Conservation (phyloP, 352 stramenopile genomes). For the Globisporangium radiosum region DNA sequence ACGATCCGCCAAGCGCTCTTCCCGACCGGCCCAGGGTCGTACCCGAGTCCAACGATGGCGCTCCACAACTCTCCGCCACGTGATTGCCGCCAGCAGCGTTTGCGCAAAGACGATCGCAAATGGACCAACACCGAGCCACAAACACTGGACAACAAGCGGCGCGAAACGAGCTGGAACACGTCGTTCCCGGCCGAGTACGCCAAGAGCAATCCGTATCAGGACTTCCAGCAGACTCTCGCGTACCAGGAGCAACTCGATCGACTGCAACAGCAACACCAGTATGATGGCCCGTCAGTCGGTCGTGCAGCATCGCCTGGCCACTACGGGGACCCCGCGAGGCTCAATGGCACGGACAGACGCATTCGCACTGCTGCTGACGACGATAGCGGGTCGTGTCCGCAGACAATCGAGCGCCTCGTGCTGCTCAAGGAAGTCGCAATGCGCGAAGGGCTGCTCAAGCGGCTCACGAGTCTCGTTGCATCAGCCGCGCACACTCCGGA, state of each 20-base stretch:
- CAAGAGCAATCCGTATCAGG: constrained; percentile 17
- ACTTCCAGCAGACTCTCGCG: constrained; percentile 54
- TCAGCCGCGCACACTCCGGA: constrained; percentile 15
- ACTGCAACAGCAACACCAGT: constrained; percentile 12
- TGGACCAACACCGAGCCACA: constrained; percentile 7
- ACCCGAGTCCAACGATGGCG: constrained; percentile 25
- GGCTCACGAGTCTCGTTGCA: constrained; percentile 35
- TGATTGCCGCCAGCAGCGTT: constrained; percentile 11
- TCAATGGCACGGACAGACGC: background rate
- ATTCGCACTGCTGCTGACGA: background rate
- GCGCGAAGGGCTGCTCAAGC: constrained; percentile 48
- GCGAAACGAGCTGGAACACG: constrained; percentile 66
- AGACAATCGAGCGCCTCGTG: constrained; percentile 25
- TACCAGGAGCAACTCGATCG: constrained; percentile 43
- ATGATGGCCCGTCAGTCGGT: constrained; percentile 8
- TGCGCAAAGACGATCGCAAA: background rate
- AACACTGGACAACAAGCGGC: constrained; percentile 31
- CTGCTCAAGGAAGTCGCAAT: constrained; percentile 55
- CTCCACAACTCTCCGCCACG: constrained; percentile 14
- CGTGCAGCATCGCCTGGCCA: background rate
- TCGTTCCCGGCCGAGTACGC: constrained; percentile 67
- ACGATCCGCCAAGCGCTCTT: constrained; percentile 37
- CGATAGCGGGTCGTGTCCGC: background rate
- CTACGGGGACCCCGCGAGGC: no score
- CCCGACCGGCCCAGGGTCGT: constrained; percentile 32